Evolutionary conservation across 345 rosid species (phyloP).

Genomic region (Pistacia integerrima): DNA sequence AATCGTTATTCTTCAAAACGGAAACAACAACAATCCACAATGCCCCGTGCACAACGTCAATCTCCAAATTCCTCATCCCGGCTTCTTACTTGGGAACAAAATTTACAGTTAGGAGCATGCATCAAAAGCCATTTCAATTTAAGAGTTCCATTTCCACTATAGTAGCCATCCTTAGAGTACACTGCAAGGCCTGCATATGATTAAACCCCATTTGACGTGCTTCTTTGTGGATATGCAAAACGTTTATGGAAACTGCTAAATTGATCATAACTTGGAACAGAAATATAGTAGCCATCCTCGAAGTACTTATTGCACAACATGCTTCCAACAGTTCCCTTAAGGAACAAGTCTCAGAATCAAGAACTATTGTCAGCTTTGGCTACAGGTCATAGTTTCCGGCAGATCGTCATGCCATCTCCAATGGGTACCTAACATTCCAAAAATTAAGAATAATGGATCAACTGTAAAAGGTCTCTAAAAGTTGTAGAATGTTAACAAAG

Average conservation of each 20-base stretch:
- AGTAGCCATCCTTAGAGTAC: neutral
- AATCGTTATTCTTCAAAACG: too few species aligned
- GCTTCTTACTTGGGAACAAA: neutral
- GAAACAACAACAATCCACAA: neutral
- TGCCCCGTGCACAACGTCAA: neutral
- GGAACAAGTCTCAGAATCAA: constrained; percentile 9
- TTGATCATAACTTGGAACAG: too few species aligned
- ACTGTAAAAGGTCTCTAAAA: neutral
- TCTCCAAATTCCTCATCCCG: neutral
- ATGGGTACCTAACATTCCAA: constrained; percentile 67
- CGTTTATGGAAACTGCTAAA: neutral
- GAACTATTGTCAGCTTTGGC: neutral
- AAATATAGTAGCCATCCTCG: too few species aligned
- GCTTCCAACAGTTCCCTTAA: neutral
- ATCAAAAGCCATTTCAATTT: neutral
- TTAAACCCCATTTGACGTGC: neutral
- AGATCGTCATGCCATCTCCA: constrained; percentile 91
- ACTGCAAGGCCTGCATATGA: neutral
- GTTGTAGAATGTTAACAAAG: constrained; percentile 10
- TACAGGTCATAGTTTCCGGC: constrained; percentile 58
- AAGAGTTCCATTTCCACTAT: neutral
- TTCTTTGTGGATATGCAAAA: neutral
- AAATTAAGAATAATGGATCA: neutral
- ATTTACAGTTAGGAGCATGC: neutral
- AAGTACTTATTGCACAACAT: neutral